These are phyloP conservation scores for Eucalyptus tenuipes DNA, from an alignment of 345 rosid species.

Conservation along the genomic window DNA sequence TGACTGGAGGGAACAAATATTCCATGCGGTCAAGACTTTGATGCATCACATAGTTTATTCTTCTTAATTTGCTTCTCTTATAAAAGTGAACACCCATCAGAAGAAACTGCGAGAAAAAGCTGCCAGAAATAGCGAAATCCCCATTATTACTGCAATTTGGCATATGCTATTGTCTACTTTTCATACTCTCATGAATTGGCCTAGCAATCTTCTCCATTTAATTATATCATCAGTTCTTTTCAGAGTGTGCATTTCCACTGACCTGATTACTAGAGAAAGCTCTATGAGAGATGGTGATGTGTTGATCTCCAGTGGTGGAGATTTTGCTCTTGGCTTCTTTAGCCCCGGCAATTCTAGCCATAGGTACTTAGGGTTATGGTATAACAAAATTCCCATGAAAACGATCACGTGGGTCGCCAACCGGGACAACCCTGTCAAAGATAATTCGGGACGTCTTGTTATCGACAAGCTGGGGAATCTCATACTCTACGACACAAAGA, in stretches of 20 bases:
- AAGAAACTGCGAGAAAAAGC: neutral
- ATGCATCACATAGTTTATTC: neutral
- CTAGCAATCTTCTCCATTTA: neutral
- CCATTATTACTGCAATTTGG: neutral
- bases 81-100: neutral
- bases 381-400: neutral
- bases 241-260: neutral
- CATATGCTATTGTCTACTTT: neutral
- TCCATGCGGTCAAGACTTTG: neutral
- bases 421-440: conserved; percentile 11
- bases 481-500: neutral
- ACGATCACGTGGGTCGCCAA: conserved; percentile 24
- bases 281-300: neutral
- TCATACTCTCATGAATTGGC: neutral
- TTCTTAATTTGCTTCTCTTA: neutral
- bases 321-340: neutral
- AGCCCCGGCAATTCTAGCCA: neutral
- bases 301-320: neutral
- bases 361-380: neutral
- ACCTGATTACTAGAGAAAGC: neutral
- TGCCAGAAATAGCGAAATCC: neutral
- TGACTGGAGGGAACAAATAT: neutral
- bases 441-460: neutral
- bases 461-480: conserved; percentile 2
- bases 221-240: neutral